Evolutionary conservation across 441 rosid genomes (phyloP).

Genomic region (Macaranga tanarius): DNA sequence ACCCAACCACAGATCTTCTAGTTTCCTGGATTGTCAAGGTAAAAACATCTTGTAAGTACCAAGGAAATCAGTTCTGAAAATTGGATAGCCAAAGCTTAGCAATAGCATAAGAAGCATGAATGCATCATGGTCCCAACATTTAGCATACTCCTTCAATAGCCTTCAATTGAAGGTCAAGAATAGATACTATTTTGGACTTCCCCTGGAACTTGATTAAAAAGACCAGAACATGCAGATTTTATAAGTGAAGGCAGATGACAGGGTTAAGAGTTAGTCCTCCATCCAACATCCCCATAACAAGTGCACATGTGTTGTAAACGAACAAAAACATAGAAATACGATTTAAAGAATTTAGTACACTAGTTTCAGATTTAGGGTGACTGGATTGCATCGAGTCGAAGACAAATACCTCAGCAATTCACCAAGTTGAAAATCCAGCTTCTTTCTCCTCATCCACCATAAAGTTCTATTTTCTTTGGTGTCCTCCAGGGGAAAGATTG

Average conservation of each 20-base stretch:
- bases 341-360: background rate
- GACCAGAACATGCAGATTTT: background rate
- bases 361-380: constrained; percentile 3
- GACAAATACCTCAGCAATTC: constrained; percentile 59
- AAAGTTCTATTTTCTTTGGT: constrained; percentile 47
- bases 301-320: background rate
- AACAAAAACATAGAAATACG: background rate
- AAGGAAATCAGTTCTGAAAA: background rate
- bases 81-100: background rate
- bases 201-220: background rate
- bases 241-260: background rate
- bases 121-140: background rate
- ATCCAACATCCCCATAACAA: background rate
- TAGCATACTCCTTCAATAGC: background rate
- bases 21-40: constrained; percentile 44
- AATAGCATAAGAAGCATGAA: background rate
- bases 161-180: background rate
- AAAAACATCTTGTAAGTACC: background rate
- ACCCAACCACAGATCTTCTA: constrained; percentile 92
- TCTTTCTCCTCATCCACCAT: constrained; percentile 89
- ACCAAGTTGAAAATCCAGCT: constrained; percentile 71
- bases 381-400: background rate
- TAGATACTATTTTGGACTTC: background rate
- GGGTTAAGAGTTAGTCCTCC: background rate
- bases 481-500: constrained; percentile 50